Conservation (phyloP, 139 green algal species). For the Monoraphidium neglectum region DNA sequence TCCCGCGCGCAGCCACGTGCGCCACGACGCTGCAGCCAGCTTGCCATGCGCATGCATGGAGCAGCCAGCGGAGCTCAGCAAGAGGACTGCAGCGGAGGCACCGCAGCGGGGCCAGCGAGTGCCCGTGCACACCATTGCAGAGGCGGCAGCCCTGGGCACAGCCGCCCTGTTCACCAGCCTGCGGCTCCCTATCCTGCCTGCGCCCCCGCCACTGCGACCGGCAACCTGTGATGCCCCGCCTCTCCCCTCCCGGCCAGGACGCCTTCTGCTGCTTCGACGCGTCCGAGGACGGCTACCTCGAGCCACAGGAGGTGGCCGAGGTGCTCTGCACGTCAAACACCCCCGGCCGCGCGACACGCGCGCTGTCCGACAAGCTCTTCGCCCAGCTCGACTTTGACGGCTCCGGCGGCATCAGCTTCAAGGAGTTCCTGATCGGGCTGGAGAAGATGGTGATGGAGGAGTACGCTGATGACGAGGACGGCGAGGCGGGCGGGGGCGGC, state of each 20-base stretch:
- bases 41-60: too few species aligned
- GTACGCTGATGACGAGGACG: conserved; percentile 22
- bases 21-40: background rate
- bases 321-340: conserved; percentile 24
- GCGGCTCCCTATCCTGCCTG: background rate
- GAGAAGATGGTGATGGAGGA: conserved; percentile 35
- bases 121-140: background rate
- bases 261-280: conserved; percentile 42
- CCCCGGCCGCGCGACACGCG: conserved; percentile 13
- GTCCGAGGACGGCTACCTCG: conserved; percentile 28
- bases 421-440: conserved; percentile 37
- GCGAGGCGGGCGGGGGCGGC: background rate
- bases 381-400: conserved; percentile 34
- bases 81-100: background rate
- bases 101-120: background rate
- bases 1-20: background rate
- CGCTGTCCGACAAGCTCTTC: conserved; percentile 33
- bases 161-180: background rate
- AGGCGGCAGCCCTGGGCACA: background rate
- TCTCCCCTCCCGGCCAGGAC: conserved; percentile 13
- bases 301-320: conserved; percentile 10
- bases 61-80: too few species aligned
- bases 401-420: conserved; percentile 30
- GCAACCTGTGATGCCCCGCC: background rate
- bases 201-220: background rate